These are phyloP conservation scores for Cladobotryum mycophilum DNA, from an alignment of 2,329 filamentous ascomycete genomes.

Conservation along the genomic window DNA sequence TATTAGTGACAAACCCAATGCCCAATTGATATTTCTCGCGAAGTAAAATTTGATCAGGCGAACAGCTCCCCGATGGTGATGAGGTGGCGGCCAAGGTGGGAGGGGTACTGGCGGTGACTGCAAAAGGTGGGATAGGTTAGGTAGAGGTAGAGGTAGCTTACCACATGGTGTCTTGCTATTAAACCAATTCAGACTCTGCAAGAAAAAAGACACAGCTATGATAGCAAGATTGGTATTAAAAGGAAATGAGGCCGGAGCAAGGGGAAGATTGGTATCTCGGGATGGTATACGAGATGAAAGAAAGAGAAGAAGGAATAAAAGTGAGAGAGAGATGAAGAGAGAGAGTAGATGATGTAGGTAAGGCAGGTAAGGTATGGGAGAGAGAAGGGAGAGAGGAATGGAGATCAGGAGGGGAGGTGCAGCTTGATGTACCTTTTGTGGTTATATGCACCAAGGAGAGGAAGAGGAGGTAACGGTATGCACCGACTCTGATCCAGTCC, in stretches of 20 bases:
- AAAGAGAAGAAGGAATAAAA: constrained; percentile 8
- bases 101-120: constrained; percentile 14
- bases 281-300: neutral
- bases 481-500: too few relatives aligned
- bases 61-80: neutral
- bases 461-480: too few relatives aligned
- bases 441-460: too few relatives aligned
- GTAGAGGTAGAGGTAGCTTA: constrained; percentile 9
- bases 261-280: neutral
- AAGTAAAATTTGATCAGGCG: neutral
- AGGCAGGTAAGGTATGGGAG: neutral
- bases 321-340: neutral
- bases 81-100: neutral
- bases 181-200: neutral
- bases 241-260: constrained; percentile 5
- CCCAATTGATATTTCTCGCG: neutral
- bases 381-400: constrained; percentile 4
- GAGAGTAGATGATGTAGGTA: neutral
- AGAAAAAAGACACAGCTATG: neutral
- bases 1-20: constrained; percentile 20
- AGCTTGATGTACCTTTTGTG: constrained; percentile 9
- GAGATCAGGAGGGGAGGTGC: constrained; percentile 11
- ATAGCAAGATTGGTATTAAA: neutral
- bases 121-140: neutral
- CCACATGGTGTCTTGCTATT: constrained; percentile 18